Evolutionary conservation across 192 early-diverging fungal species (phyloP), one percentile per base, ranked within the genome.

Genomic region (Coemansia biformis): DNA sequence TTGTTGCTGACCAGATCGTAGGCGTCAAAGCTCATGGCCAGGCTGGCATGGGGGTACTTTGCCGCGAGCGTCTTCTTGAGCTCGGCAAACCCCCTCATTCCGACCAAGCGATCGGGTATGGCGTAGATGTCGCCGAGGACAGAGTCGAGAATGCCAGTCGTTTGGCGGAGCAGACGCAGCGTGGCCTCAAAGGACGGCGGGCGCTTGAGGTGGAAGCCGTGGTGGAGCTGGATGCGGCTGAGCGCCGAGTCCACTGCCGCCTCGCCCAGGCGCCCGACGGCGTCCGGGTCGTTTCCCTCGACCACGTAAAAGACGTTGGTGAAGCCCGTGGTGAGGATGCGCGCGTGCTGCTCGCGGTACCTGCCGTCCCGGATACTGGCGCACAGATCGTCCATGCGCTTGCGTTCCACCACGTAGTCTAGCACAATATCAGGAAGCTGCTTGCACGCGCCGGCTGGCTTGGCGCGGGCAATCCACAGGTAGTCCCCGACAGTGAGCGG

Each of bases 331-430:
- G 64, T 69, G 30, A 63, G 63, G 8, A 98, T 68, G 5, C 92
- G 86, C 30, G 83, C 78, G 79, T 96, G 96, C 67, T 99, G 96
- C 51, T 99, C 96, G 9, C 71, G 80, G 63, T 86, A 96, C 14
- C 96, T 76, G 1, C 91, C 90, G 58, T 99, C 96, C 29, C 90
- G 87, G 43, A 99, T 95, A 67, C 90, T 93, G 0, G 78, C 59
- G 6, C 89, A 79, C 43, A 99, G 68, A 62, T 99, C 96, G 44
- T 96, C 92, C 75, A 90, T 81, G n/a, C 87, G 80, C 54, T 99
- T 99, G 21, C 96, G 78, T 64, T 99, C 93, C 2, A 93, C 49
- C n/a, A 97, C 64, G 37, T 81, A 82, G 54, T 93, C 89, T 8
- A 96, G 66, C 4, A 92, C 81, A 14, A 96, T 57, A 31, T 90